These are phyloP conservation scores for Wallacemonas sp. DNA, from an alignment of 208 protist species.

Conservation along the genomic window DNA sequence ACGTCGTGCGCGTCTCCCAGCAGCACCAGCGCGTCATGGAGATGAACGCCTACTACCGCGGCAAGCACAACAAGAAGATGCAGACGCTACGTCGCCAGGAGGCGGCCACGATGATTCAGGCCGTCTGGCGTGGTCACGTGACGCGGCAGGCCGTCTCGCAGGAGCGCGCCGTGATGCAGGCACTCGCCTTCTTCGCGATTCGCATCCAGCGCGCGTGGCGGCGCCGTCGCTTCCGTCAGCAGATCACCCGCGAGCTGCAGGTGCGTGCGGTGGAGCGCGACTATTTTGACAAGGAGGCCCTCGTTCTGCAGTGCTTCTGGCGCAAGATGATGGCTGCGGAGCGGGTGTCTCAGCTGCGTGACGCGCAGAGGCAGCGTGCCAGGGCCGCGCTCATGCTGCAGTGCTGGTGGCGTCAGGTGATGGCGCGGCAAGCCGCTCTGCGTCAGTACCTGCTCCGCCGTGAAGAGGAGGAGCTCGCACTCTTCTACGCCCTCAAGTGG, in stretches of 20 bases:
- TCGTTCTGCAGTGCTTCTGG: constrained; percentile 88
- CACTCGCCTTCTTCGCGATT: constrained; percentile 25
- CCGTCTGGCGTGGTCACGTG: constrained; percentile 79
- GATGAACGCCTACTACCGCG: constrained; percentile 68
- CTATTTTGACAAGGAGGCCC: constrained; percentile 35
- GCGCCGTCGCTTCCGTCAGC: constrained; percentile 21
- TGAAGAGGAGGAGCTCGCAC: constrained; percentile 56
- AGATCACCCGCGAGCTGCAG: constrained; percentile 39
- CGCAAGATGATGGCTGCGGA: constrained; percentile 71
- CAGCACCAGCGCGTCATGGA: constrained; percentile 36
- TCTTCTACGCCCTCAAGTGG: constrained; percentile 71
- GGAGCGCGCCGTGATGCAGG: constrained; percentile 26
- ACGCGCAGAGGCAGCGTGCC: constrained; percentile 20
- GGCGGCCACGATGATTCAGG: constrained; percentile 73
- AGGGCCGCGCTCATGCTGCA: constrained; percentile 46
- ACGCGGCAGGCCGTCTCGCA: constrained; percentile 48
- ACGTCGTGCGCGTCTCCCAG: constrained; percentile 37
- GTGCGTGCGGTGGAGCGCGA: constrained; percentile 31
- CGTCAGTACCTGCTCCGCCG: constrained; percentile 25
- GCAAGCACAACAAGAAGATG: constrained; percentile 57
- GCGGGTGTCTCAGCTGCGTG: constrained; percentile 39
- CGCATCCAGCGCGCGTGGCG: constrained; percentile 76
- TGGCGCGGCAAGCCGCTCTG: constrained; percentile 40
- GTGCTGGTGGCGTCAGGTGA: constrained; percentile 69
- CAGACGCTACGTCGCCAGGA: constrained; percentile 48